These are phyloP conservation scores for Lomentospora prolificans DNA, from an alignment of 2,329 filamentous ascomycete genomes.

Conservation along the genomic window DNA sequence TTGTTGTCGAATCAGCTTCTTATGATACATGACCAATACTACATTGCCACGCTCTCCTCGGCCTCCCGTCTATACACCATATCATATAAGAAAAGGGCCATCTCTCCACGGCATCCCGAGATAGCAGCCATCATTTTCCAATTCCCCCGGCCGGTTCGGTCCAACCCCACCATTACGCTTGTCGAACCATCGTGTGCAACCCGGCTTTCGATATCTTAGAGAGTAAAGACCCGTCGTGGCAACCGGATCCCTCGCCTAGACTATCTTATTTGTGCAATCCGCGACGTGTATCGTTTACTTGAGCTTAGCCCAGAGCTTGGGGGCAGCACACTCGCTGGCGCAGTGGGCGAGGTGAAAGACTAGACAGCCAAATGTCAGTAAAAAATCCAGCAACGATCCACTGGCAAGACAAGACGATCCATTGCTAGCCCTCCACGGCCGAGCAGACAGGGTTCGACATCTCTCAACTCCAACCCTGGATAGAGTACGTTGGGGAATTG, in stretches of 20 bases:
- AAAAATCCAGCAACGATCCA: background rate
- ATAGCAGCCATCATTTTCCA: background rate
- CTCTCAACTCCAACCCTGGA: background rate
- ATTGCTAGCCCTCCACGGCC: no score
- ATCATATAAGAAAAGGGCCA: background rate
- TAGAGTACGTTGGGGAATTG: background rate
- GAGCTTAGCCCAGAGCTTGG: conserved; percentile 87
- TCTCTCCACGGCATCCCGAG: background rate
- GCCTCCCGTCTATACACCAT: conserved; percentile 4
- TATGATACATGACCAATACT: conserved; percentile 14
- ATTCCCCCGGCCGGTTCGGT: background rate
- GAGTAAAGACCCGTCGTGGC: background rate
- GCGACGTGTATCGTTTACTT: conserved; percentile 56
- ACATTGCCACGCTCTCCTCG: conserved; percentile 6
- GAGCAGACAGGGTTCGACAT: no score
- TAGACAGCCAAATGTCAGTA: conserved; percentile 25
- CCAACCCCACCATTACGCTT: background rate
- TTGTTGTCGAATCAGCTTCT: conserved; percentile 12
- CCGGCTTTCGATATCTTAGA: background rate
- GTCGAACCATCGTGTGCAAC: background rate
- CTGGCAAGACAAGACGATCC: no score
- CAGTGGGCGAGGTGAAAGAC: conserved; percentile 99
- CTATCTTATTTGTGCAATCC: background rate
- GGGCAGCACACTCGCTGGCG: conserved; percentile 82
- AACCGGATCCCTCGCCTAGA: background rate